Conservation (phyloP, 192 early-diverging fungal species). For the Backusella mclennaniae region DNA sequence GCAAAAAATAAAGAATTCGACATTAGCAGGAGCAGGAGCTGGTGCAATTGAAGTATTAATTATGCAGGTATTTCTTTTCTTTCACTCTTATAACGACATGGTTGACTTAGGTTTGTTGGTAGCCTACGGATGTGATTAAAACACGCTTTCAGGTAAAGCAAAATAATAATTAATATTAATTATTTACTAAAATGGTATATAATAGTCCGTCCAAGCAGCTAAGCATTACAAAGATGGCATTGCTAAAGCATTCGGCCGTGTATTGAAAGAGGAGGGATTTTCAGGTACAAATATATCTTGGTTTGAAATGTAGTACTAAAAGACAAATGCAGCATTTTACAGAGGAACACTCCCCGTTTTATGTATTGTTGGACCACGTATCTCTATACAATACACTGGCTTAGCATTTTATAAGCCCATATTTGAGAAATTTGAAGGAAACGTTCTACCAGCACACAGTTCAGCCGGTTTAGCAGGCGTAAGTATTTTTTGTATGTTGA, state of each 20-base stretch:
- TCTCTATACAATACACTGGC: conserved; percentile 44
- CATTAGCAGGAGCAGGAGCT: conserved; percentile 42
- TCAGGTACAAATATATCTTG: conserved; percentile 12
- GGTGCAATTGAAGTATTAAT: conserved; percentile 39
- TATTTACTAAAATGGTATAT: background rate
- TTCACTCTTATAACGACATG: background rate
- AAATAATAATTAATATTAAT: background rate
- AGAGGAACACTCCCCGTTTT: conserved; percentile 40
- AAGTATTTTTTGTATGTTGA: conserved; percentile 4
- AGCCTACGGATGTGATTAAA: conserved; percentile 47
- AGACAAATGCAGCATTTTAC: conserved; percentile 29
- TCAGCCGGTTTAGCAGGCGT: conserved; percentile 40
- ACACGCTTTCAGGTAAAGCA: conserved; percentile 38
- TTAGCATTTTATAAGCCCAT: conserved; percentile 44
- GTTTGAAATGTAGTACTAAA: background rate
- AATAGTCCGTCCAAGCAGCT: conserved; percentile 35
- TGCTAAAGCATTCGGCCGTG: conserved; percentile 28
- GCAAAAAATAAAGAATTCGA: conserved; percentile 27
- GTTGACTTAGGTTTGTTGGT: background rate
- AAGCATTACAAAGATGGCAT: conserved; percentile 36
- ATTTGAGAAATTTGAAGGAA: conserved; percentile 42
- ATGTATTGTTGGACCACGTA: conserved; percentile 43
- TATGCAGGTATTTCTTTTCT: conserved; percentile 35
- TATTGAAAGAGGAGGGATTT: conserved; percentile 37
- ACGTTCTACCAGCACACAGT: conserved; percentile 34